Conservation (phyloP, 192 early-diverging fungal genomes). For the Thamnidium elegans region DNA sequence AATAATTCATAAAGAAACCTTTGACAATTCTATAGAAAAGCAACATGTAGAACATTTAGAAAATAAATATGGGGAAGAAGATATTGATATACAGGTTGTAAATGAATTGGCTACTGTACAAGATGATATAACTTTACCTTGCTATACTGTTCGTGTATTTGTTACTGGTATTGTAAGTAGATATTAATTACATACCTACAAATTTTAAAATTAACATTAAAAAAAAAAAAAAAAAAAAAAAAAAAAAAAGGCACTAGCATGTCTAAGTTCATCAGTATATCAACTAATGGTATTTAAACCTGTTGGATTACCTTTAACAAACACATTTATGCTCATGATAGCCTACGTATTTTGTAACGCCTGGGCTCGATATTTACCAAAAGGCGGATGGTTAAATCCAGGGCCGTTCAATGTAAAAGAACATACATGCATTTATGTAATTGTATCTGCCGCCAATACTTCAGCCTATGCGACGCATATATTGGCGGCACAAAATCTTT, state of each 20-base stretch:
- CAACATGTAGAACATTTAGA: background rate
- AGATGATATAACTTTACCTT: conserved; percentile 58
- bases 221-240: conserved; percentile 16
- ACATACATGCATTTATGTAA: conserved; percentile 43
- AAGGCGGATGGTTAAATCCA: conserved; percentile 40
- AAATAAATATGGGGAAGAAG: conserved; percentile 7
- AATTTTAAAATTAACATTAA: background rate
- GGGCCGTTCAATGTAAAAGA: conserved; percentile 50
- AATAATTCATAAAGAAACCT: too few species aligned
- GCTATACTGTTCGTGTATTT: conserved; percentile 65
- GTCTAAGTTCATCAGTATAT: conserved; percentile 56
- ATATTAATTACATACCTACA: background rate
- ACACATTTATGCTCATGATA: conserved; percentile 70
- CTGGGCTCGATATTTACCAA: conserved; percentile 60
- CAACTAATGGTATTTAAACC: conserved; percentile 82
- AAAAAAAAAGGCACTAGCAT: conserved; percentile 41
- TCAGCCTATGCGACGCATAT: conserved; percentile 39
- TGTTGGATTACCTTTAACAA: conserved; percentile 62
- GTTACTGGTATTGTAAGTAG: conserved; percentile 54
- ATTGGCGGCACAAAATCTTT: conserved; percentile 40
- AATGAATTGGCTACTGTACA: conserved; percentile 29
- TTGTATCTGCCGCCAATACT: conserved; percentile 43
- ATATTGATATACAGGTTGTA: conserved; percentile 21
- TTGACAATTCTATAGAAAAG: too few species aligned
- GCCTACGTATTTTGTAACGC: conserved; percentile 69